phyloP scores from a whole-genome alignment of 805 yeast species.

The Saturnispora serradocipensis region DNA sequence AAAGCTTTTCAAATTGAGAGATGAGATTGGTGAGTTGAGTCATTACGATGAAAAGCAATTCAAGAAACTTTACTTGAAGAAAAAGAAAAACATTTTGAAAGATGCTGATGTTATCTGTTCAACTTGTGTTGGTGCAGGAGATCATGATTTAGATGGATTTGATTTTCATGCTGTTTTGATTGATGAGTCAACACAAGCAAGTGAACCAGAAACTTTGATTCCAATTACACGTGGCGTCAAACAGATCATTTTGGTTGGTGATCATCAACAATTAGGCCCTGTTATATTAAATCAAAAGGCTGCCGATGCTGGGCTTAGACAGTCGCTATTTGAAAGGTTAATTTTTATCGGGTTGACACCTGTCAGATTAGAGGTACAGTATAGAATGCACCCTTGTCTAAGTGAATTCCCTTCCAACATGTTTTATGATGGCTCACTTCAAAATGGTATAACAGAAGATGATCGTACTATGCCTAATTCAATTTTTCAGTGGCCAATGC shows the following conservation, averaged over 20 bases:
- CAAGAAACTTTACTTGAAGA: conserved; percentile 15
- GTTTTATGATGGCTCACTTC: conserved; percentile 88
- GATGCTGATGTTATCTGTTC: conserved; percentile 74
- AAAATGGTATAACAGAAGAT: conserved; percentile 80
- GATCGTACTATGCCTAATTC: conserved; percentile 49
- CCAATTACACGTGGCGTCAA: conserved; percentile 86
- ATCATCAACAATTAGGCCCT: conserved; percentile 93
- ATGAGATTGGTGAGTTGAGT: conserved; percentile 62
- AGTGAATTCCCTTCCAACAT: conserved; percentile 83
- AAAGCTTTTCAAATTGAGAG: conserved; percentile 48
- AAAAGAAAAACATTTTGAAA: conserved; percentile 38
- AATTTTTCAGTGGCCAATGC: conserved; percentile 87
- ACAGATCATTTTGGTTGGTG: conserved; percentile 84
- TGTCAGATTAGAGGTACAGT: conserved; percentile 80
- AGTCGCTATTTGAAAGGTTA: conserved; percentile 81
- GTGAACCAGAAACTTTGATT: conserved; percentile 85
- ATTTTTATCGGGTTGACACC: conserved; percentile 78
- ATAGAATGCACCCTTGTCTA: conserved; percentile 87
- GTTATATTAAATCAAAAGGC: conserved; percentile 75
- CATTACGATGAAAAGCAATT: conserved; percentile 39
- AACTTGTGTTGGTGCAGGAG: conserved; percentile 92
- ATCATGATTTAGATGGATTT: conserved; percentile 43
- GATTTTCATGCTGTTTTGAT: conserved; percentile 72
- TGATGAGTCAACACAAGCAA: conserved; percentile 91
- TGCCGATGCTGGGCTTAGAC: conserved; percentile 77